Percentiles rank a stretch among this genome's conserved stretches.
These are phyloP conservation scores for Batkoa obscura DNA, from an alignment of 371 early-diverging fungal species.

Conservation along the genomic window DNA sequence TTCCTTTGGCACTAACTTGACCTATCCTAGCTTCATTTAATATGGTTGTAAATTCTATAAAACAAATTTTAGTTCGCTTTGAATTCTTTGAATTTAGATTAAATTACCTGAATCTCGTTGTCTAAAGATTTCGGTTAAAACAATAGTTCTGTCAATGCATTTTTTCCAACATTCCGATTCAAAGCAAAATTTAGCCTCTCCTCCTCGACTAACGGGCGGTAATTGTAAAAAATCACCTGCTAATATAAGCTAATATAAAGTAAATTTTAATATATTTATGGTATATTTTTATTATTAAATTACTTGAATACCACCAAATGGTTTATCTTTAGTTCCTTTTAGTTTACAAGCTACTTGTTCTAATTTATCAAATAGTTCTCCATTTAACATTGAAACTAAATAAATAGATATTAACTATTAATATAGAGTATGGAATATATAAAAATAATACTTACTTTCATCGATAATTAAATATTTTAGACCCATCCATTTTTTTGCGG, in stretches of 20 bases:
- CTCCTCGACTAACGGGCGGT: slow-evolving; percentile 46
- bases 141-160: slow-evolving; percentile 22
- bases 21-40: slow-evolving; percentile 46
- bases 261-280: not conserved
- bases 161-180: slow-evolving; percentile 44
- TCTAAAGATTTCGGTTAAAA: slow-evolving; percentile 29
- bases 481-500: slow-evolving; percentile 11
- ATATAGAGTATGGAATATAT: not conserved
- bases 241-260: slow-evolving; percentile 30
- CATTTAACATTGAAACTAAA: slow-evolving; percentile 77
- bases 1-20: slow-evolving; percentile 24
- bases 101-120: slow-evolving; percentile 25
- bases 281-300: not conserved
- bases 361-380: slow-evolving; percentile 53
- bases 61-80: too few relatives aligned
- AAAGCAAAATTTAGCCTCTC: slow-evolving; percentile 36
- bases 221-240: slow-evolving; percentile 86
- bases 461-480: slow-evolving; percentile 47
- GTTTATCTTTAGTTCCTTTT: slow-evolving; percentile 16
- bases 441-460: slow-evolving; percentile 35
- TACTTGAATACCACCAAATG: slow-evolving; percentile 83
- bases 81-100: not conserved
- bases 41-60: slow-evolving; percentile 27
- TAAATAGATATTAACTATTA: not conserved
- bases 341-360: slow-evolving; percentile 45